Conservation (phyloP, 179 eudicot species). For the Carnegiea gigantea region DNA sequence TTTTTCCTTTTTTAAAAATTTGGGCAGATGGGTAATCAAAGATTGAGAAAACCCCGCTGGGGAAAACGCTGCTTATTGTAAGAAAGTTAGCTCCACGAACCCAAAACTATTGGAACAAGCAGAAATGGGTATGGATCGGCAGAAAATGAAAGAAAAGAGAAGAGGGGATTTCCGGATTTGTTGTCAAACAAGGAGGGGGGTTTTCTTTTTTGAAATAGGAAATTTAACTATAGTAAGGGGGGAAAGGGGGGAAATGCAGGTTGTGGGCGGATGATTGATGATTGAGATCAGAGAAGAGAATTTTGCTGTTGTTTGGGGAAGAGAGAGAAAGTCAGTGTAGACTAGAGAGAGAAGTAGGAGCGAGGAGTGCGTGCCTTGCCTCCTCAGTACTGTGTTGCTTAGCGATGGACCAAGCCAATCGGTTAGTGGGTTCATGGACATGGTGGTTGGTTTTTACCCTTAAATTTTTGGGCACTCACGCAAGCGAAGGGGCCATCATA, state of each 20-base stretch:
- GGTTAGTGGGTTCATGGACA: background rate
- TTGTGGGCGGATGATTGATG: background rate
- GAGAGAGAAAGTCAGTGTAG: conserved; percentile 4
- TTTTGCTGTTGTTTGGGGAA: conserved; percentile 5
- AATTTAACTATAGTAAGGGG: background rate
- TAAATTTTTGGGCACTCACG: background rate
- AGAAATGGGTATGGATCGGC: conserved; percentile 8
- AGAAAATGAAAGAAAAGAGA: background rate
- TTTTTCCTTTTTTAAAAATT: background rate
- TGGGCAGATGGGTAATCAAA: background rate
- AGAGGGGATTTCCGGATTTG: conserved; percentile 7
- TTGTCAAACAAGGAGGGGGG: conserved; percentile 6
- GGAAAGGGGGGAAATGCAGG: background rate
- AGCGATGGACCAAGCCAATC: conserved; percentile 1
- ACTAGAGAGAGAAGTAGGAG: background rate
- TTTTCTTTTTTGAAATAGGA: background rate
- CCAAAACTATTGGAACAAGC: background rate
- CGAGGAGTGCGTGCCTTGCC: too few species aligned
- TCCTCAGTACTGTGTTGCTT: background rate
- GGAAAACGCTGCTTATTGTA: background rate
- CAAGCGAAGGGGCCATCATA: background rate
- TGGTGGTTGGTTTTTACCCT: background rate
- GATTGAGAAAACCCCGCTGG: conserved; percentile 16
- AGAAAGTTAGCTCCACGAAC: background rate
- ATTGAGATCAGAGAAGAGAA: conserved; percentile 17